Base-by-base conservation (phyloP, 371 early-diverging fungal species). In the Parasitella parasitica region DNA sequence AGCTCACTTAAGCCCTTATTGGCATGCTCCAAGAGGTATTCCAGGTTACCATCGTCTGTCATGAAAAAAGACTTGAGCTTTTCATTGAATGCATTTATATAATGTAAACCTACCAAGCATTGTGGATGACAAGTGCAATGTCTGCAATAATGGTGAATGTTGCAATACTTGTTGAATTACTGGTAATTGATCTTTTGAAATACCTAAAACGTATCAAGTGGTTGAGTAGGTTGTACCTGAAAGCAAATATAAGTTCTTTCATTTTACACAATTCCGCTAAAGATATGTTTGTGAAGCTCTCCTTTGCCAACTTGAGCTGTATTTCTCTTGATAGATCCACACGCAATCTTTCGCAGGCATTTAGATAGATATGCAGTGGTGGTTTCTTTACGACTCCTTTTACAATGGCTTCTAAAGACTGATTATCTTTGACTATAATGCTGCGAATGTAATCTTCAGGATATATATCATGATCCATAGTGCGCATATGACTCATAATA, bases 61-160 rank as follows among this genome's bases (percentile, higher is more conserved):
- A 8, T 32, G 11, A 32, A n/a, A 28, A n/a, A 16, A 26, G 6
- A 6, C 6, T 8, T 43, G 20, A 46, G 46, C 12, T 24, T 8
- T 32, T 32, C 8, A 8, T 32, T 46, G n/a, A n/a, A n/a, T n/a
- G n/a, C n/a, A n/a, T n/a, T n/a, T n/a, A n/a, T n/a, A n/a, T n/a
- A n/a, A n/a, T n/a, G n/a, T n/a, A n/a, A n/a, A n/a, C 50, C 37
- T 73, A 75, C 75, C 39, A 2, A 77, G 22, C 5, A 56, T 52
- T 50, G 69, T 72, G 34, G 62, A 69, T 2, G 75, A 71, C n/a
- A 76, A 37, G n/a, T 59, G 39, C 18, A 66, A 24, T 16, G 22
- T 13, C 34, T 60, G 37, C 2, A 60, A 22, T 22, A 28, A 28
- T 9, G 24, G 13, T 16, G 63, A 37, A 30, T 66, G 61, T 20